Evolutionary conservation across 345 rosid genomes (phyloP).

Genomic region (Melastoma malabathricum): DNA sequence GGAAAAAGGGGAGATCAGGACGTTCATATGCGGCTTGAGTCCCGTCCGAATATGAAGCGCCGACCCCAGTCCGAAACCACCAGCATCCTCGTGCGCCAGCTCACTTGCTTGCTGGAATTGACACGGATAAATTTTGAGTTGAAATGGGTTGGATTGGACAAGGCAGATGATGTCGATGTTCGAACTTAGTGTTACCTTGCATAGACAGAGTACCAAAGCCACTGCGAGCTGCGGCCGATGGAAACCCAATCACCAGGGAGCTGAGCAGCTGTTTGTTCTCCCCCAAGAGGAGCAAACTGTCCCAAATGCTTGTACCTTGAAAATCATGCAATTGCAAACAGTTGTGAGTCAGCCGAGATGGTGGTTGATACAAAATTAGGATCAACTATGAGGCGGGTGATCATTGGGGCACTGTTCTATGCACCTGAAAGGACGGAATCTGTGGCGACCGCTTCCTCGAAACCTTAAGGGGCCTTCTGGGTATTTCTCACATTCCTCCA

Average conservation of each 20-base stretch:
- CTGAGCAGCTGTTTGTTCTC: slow-evolving; percentile 94
- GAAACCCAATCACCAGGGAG: slow-evolving; percentile 98
- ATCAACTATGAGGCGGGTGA: too few species aligned
- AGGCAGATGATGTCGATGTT: not conserved
- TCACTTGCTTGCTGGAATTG: slow-evolving; percentile 70
- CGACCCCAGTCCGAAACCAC: slow-evolving; percentile 85
- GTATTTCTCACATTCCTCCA: slow-evolving; percentile 67
- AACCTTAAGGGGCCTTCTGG: slow-evolving; percentile 95
- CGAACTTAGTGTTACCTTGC: slow-evolving; percentile 41
- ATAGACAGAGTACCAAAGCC: slow-evolving; percentile 98
- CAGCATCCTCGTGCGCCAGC: slow-evolving; percentile 91
- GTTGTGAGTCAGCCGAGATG: too few species aligned
- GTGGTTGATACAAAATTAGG: too few species aligned
- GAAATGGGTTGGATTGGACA: not conserved
- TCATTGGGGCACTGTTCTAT: too few species aligned
- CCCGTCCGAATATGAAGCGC: slow-evolving; percentile 85
- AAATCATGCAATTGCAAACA: not conserved
- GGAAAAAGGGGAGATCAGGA: too few species aligned
- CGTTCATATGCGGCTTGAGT: slow-evolving; percentile 70
- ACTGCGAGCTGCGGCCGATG: slow-evolving; percentile 76
- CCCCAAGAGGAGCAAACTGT: slow-evolving; percentile 95
- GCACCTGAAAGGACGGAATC: slow-evolving; percentile 89
- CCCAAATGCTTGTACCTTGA: slow-evolving; percentile 84
- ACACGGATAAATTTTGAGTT: not conserved
- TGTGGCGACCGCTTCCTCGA: slow-evolving; percentile 92